A percentile compares a stretch with the other conserved stretches of the same genome.
These are phyloP conservation scores for Ceratorhiza oryzae-sativae DNA, from an alignment of 1,284 basidiomycete genomes.

Conservation along the genomic window DNA sequence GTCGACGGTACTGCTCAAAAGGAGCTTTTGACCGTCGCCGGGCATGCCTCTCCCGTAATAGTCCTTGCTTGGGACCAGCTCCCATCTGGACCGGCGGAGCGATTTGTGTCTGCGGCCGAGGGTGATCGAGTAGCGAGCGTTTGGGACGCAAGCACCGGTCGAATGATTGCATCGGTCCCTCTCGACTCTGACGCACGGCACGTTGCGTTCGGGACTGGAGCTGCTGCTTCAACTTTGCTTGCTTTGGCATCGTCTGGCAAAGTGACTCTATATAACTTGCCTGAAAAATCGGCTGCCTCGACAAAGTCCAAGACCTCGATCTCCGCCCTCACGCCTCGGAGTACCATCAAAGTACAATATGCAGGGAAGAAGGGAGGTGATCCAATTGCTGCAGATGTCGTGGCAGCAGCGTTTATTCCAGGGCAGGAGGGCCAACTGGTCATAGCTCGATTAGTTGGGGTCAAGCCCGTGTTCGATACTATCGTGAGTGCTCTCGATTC, in stretches of 20 bases:
- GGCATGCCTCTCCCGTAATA: conserved; percentile 67
- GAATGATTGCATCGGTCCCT: conserved; percentile 67
- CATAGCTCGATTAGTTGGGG: conserved; percentile 67
- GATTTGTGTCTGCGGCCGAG: conserved; percentile 75
- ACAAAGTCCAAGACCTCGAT: conserved; percentile 51
- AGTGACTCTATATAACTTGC: conserved; percentile 68
- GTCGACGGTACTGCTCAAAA: conserved; percentile 50
- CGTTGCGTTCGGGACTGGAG: conserved; percentile 55
- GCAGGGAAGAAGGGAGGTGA: conserved; percentile 46
- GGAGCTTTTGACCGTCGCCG: conserved; percentile 64
- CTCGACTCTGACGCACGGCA: conserved; percentile 71
- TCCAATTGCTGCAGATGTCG: conserved; percentile 53
- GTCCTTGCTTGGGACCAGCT: conserved; percentile 60
- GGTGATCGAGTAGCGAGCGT: conserved; percentile 77
- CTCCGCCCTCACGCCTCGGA: conserved; percentile 60
- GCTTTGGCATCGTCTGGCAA: conserved; percentile 72
- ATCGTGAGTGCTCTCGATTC: conserved; percentile 58
- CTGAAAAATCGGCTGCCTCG: conserved; percentile 56
- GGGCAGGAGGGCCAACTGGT: conserved; percentile 59
- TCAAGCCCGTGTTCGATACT: conserved; percentile 71
- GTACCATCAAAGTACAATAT: conserved; percentile 57
- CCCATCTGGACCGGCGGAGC: conserved; percentile 9
- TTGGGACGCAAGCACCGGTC: conserved; percentile 65
- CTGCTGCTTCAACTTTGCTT: conserved; percentile 58
- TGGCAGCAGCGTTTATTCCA: conserved; percentile 58